Percentiles rank a stretch among this genome's conserved stretches.
phyloP scores from a whole-genome alignment of 2,329 filamentous ascomycete species.

The Xylaria polymorpha region DNA sequence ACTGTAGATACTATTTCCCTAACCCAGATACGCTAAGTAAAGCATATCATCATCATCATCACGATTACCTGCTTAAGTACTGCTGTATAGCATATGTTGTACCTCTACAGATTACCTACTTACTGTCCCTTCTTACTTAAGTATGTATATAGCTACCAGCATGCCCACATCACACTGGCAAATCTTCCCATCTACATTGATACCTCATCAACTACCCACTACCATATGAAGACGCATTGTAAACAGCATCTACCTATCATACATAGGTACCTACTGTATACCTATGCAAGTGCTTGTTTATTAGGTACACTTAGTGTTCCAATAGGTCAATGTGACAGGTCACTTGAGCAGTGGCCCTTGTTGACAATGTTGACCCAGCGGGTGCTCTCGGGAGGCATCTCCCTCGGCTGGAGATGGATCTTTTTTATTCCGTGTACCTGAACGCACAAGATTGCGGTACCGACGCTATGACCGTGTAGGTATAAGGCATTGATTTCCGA shows the following conservation, averaged over 20 bases:
- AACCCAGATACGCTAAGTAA: background rate
- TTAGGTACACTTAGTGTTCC: too few relatives aligned
- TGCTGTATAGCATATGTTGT: background rate
- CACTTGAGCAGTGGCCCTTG: too few relatives aligned
- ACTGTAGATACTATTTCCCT: background rate
- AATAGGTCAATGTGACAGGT: too few relatives aligned
- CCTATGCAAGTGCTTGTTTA: too few relatives aligned
- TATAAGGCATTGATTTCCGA: conserved; percentile 1
- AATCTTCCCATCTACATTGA: background rate
- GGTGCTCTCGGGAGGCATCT: background rate
- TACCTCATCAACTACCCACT: background rate
- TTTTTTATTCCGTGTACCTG: background rate
- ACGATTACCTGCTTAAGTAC: too few relatives aligned
- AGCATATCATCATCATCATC: too few relatives aligned
- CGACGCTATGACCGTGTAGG: background rate
- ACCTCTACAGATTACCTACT: too few relatives aligned
- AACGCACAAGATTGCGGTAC: background rate
- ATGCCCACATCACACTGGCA: background rate
- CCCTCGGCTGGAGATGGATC: background rate
- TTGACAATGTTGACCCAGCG: too few relatives aligned
- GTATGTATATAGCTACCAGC: too few relatives aligned
- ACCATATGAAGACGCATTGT: background rate
- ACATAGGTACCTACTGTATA: background rate
- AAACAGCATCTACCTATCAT: background rate
- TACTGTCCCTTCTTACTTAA: too few relatives aligned